phyloP scores from a whole-genome alignment of 176 grass and related monocot genomes.

The Otatea glauca region DNA sequence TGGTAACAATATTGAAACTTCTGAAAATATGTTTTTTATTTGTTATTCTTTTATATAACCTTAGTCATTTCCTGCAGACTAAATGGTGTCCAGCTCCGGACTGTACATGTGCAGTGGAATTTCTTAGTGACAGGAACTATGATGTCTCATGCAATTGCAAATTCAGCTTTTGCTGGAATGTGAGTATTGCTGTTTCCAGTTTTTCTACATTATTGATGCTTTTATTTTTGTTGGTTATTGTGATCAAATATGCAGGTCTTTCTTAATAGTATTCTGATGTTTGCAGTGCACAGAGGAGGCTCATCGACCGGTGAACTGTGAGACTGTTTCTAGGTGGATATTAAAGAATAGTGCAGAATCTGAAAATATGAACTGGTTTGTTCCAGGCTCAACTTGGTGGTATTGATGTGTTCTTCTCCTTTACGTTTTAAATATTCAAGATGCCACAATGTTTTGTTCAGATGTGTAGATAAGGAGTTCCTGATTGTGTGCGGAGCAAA shows the following conservation, averaged over 20 bases:
- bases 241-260: background rate
- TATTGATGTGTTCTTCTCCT: conserved; percentile 4
- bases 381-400: conserved; percentile 9
- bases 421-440: background rate
- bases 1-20: conserved; percentile 22
- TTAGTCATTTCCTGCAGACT: conserved; percentile 58
- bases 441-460: conserved; percentile 23
- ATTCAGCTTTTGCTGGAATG: conserved; percentile 94
- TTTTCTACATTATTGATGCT: background rate
- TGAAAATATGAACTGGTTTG: conserved; percentile 98
- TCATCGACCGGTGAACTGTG: conserved; percentile 87
- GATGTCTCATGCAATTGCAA: conserved; percentile 78
- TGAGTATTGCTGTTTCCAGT: conserved; percentile 50
- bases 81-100: conserved; percentile 98
- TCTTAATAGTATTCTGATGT: conserved; percentile 34
- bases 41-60: conserved; percentile 5
- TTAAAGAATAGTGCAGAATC: conserved; percentile 97
- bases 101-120: conserved; percentile 89
- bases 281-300: conserved; percentile 94
- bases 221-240: background rate
- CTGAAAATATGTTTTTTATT: conserved; percentile 11
- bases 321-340: conserved; percentile 83
- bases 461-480: background rate
- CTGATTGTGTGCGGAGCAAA: background rate
- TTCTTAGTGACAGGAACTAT: conserved; percentile 65